Evolutionary conservation across 2,329 filamentous ascomycete genomes (phyloP).

Genomic region (Leptoxyphium fumago): DNA sequence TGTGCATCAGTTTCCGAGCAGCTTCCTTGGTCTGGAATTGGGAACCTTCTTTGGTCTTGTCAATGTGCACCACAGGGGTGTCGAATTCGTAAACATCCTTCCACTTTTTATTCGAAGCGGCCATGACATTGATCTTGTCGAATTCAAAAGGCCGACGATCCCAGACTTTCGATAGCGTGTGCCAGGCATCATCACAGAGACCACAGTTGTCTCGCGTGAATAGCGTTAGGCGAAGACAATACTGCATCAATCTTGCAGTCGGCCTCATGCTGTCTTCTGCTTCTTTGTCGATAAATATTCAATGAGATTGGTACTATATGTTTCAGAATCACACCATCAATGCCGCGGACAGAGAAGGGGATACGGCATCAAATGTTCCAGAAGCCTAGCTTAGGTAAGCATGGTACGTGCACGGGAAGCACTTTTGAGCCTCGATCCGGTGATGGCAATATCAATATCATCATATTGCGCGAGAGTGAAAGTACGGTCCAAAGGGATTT

Average conservation of each 20-base stretch:
- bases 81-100: conserved; percentile 66
- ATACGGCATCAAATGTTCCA: not conserved
- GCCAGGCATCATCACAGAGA: conserved; percentile 54
- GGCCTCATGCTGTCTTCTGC: conserved; percentile 2
- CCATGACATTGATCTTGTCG: conserved; percentile 55
- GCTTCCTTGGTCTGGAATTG: conserved; percentile 41
- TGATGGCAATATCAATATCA: too few species aligned
- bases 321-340: not conserved
- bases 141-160: conserved; percentile 52
- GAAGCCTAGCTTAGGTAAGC: not conserved
- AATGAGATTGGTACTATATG: not conserved
- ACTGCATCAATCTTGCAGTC: conserved; percentile 2
- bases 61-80: conserved; percentile 63
- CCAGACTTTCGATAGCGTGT: conserved; percentile 53
- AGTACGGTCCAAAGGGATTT: too few species aligned
- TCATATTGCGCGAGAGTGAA: too few species aligned
- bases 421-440: too few species aligned
- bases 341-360: too few species aligned
- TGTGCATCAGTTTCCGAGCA: conserved; percentile 63
- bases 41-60: conserved; percentile 39
- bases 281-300: not conserved
- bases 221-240: conserved; percentile 40
- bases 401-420: not conserved
- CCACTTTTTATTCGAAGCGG: conserved; percentile 48
- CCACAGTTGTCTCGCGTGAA: conserved; percentile 61